phyloP scores from a whole-genome alignment of 2,329 filamentous ascomycete genomes.

The Fusarium longipes region DNA sequence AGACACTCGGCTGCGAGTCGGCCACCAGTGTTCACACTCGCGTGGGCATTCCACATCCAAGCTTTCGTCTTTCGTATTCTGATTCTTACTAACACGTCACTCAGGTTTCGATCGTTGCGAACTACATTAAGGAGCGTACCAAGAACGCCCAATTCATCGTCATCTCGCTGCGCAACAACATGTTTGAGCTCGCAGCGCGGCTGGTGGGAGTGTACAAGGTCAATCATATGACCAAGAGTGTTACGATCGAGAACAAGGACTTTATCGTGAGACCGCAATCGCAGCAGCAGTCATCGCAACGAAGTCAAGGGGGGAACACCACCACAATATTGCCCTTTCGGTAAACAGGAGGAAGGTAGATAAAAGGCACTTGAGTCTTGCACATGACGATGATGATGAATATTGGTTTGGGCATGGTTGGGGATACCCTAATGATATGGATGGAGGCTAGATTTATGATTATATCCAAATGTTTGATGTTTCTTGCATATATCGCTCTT shows the following conservation, averaged over 20 bases:
- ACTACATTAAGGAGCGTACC: constrained; percentile 98
- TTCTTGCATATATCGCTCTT: background rate
- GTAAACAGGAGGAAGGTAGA: constrained; percentile 35
- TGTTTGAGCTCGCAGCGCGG: constrained; percentile 97
- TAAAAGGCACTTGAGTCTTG: constrained; percentile 12
- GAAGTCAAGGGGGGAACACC: constrained; percentile 43
- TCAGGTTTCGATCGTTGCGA: constrained; percentile 95
- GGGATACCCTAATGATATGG: constrained; percentile 41
- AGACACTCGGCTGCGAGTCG: constrained; percentile 43
- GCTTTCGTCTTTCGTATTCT: constrained; percentile 17
- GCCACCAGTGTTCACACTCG: constrained; percentile 18
- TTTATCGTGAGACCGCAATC: constrained; percentile 66
- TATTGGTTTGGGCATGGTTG: constrained; percentile 27
- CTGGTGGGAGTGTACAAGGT: constrained; percentile 99
- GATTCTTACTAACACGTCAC: constrained; percentile 35
- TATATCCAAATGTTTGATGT: constrained; percentile 37
- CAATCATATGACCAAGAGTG: constrained; percentile 97
- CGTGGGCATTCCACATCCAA: constrained; percentile 30
- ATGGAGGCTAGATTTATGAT: constrained; percentile 41
- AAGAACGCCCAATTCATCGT: constrained; percentile 99
- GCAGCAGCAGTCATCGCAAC: constrained; percentile 51
- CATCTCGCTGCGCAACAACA: constrained; percentile 97
- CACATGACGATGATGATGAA: constrained; percentile 40
- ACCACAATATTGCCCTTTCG: constrained; percentile 53
- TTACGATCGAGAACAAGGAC: constrained; percentile 87